These are phyloP conservation scores for Knoxdaviesia proteae DNA, from an alignment of 2,329 filamentous ascomycete species.

Conservation along the genomic window DNA sequence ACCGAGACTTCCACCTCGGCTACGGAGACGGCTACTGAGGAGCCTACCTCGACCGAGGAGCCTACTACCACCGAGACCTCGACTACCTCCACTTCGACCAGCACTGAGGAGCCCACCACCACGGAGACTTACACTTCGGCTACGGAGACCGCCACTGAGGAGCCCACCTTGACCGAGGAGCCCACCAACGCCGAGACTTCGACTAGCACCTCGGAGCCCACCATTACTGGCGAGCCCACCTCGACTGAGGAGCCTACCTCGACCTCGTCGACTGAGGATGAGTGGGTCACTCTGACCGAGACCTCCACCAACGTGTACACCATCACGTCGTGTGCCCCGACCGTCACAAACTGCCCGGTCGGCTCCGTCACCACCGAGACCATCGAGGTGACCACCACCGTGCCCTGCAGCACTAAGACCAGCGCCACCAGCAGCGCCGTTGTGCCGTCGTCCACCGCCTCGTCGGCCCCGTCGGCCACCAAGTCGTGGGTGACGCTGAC, in stretches of 20 bases:
- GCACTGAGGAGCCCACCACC: too few species aligned
- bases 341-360: constrained; percentile 1
- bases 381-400: not conserved
- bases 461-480: constrained; percentile 1
- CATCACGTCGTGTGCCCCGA: constrained; percentile 2
- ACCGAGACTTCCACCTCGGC: not conserved
- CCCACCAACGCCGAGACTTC: not conserved
- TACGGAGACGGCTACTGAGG: not conserved
- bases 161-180: constrained; percentile 2
- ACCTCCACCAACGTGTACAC: constrained; percentile 1
- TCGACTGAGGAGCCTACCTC: not conserved
- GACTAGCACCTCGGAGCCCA: not conserved
- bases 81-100: too few species aligned
- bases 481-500: not conserved
- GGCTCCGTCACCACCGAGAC: not conserved
- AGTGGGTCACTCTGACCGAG: constrained; percentile 1
- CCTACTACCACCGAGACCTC: not conserved
- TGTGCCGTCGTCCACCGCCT: not conserved
- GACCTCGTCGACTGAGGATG: not conserved
- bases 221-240: constrained; percentile 3
- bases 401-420: not conserved
- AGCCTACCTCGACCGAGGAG: constrained; percentile 2
- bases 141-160: not conserved
- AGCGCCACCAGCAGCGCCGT: too few species aligned
- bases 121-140: not conserved